phyloP scores from a whole-genome alignment of 805 yeast species.

The Zygotorulaspora chibaensis region DNA sequence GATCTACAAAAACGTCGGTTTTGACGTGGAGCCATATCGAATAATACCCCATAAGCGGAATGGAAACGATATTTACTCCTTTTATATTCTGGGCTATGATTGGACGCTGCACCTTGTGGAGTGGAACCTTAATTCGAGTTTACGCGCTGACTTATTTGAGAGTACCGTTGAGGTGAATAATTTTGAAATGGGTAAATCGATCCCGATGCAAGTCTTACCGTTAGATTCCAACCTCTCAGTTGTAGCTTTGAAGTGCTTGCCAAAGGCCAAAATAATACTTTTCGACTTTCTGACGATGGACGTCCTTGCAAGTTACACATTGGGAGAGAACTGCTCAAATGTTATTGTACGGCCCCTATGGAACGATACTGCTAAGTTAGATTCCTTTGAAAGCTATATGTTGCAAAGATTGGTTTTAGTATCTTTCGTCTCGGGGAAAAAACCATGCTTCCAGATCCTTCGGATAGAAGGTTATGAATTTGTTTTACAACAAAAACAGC shows the following conservation, averaged over 20 bases:
- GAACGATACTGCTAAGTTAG: background rate
- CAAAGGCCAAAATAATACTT: background rate
- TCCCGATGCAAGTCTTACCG: slow-evolving; percentile 6
- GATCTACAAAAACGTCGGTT: slow-evolving; percentile 2
- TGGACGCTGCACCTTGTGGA: slow-evolving; percentile 1
- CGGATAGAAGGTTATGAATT: background rate
- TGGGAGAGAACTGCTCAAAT: background rate
- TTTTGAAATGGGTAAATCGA: slow-evolving; percentile 3
- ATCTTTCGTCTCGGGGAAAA: background rate
- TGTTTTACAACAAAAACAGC: background rate
- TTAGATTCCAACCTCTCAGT: background rate
- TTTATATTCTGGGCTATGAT: slow-evolving; percentile 1
- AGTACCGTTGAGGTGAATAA: background rate
- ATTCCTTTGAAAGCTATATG: background rate
- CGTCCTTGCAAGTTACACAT: background rate
- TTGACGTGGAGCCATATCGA: slow-evolving; percentile 4
- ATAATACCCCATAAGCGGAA: background rate
- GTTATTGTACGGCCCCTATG: background rate
- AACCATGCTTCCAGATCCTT: slow-evolving; percentile 1
- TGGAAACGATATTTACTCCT: background rate
- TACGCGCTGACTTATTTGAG: background rate
- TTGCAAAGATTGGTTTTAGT: background rate
- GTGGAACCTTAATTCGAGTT: background rate
- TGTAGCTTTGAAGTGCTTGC: background rate
- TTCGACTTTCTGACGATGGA: slow-evolving; percentile 5